Conservation (phyloP, 768 basidiomycete species). For the Melanogaster broomeanus region DNA sequence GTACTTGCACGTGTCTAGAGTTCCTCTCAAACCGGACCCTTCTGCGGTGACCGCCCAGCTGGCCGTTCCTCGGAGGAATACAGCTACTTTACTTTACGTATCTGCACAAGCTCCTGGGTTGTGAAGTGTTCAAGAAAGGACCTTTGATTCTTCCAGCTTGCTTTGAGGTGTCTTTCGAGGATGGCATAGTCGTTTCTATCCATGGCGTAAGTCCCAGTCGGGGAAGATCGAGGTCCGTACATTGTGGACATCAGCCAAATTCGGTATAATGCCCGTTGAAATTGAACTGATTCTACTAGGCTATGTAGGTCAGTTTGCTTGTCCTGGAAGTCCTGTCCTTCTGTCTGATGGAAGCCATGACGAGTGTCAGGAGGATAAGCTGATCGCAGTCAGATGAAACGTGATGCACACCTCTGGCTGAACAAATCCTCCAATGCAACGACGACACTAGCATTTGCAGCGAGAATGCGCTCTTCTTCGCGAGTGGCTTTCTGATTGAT, state of each 20-base stretch:
- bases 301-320: constrained; percentile 29
- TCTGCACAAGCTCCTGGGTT: constrained; percentile 3
- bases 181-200: too few relatives aligned
- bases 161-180: too few relatives aligned
- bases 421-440: constrained; percentile 36
- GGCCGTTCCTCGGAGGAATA: too few relatives aligned
- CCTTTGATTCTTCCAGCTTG: background rate
- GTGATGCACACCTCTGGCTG: constrained; percentile 42
- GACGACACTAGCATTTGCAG: constrained; percentile 22
- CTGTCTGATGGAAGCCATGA: too few relatives aligned
- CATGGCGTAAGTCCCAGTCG: too few relatives aligned
- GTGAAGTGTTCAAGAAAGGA: constrained; percentile 4
- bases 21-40: too few relatives aligned
- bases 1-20: background rate
- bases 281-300: constrained; percentile 34
- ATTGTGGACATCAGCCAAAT: constrained; percentile 23
- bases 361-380: too few relatives aligned
- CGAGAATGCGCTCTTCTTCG: constrained; percentile 25
- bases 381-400: too few relatives aligned
- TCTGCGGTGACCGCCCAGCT: too few relatives aligned
- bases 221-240: constrained; percentile 7
- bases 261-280: constrained; percentile 30
- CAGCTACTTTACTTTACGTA: background rate
- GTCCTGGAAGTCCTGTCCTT: constrained; percentile 33
- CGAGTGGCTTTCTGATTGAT: constrained; percentile 15